Evolutionary conservation across 352 stramenopile species (phyloP).

Genomic region (Halophytophthora polymorphica): DNA sequence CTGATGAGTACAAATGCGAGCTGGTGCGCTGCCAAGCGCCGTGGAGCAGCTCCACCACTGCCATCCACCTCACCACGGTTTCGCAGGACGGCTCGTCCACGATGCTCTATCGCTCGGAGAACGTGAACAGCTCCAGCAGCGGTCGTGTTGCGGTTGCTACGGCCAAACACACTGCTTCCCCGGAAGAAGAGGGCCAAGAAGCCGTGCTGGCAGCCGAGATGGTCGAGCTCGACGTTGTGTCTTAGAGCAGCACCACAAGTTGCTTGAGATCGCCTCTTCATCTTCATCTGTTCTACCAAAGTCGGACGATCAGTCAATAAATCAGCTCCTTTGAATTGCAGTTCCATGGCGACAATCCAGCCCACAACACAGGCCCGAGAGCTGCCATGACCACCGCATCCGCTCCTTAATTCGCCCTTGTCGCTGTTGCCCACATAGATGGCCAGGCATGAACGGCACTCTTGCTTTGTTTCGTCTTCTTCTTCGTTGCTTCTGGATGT

Average conservation of each 20-base stretch:
- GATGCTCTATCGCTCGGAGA: slow-evolving; percentile 22
- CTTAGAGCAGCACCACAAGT: too few relatives aligned
- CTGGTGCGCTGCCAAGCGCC: slow-evolving; percentile 46
- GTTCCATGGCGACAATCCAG: too few relatives aligned
- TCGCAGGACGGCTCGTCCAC: slow-evolving; percentile 39
- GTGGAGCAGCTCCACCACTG: slow-evolving; percentile 18
- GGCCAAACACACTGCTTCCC: slow-evolving; percentile 13
- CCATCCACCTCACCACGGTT: slow-evolving; percentile 46
- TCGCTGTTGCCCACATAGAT: too few relatives aligned
- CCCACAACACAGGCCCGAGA: too few relatives aligned
- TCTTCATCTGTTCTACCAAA: too few relatives aligned
- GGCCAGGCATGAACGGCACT: too few relatives aligned
- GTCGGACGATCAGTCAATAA: too few relatives aligned
- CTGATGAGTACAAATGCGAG: slow-evolving; percentile 59
- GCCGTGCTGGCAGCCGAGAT: slow-evolving; percentile 29
- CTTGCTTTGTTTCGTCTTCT: too few relatives aligned
- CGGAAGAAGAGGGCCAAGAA: slow-evolving; percentile 31
- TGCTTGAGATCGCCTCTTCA: too few relatives aligned
- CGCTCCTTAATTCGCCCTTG: neutral
- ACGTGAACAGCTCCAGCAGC: neutral
- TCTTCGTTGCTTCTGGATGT: too few relatives aligned
- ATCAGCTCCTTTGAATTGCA: too few relatives aligned
- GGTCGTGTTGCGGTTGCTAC: neutral
- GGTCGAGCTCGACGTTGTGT: slow-evolving; percentile 27
- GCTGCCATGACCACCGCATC: neutral